A percentile compares a stretch with the other conserved stretches of the same genome.
Conservation (phyloP, 108 stramenopile genomes). For the Thalassiosira profunda region DNA sequence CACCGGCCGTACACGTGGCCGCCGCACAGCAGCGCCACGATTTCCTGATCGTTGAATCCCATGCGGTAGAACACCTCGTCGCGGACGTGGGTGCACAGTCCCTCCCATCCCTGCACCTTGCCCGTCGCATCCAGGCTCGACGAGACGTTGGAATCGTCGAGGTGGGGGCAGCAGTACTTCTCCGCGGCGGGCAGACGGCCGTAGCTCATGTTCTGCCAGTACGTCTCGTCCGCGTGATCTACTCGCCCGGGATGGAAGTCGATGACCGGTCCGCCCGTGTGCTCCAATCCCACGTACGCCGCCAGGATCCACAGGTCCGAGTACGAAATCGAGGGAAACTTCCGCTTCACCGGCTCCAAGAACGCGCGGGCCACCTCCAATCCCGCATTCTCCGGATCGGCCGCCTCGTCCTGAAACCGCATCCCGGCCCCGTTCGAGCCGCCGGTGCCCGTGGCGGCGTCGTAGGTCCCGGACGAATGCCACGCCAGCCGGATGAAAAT, state of each 20-base stretch:
- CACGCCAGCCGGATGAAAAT: constrained; percentile 85
- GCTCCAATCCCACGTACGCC: constrained; percentile 52
- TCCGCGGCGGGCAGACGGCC: constrained; percentile 58
- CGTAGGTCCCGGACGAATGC: constrained; percentile 79
- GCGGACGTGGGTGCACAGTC: constrained; percentile 48
- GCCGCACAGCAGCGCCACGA: constrained; percentile 67
- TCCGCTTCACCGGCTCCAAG: constrained; percentile 71
- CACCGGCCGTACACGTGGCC: constrained; percentile 68
- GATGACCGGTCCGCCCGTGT: constrained; percentile 56
- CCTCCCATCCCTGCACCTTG: constrained; percentile 57
- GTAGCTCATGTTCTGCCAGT: constrained; percentile 46
- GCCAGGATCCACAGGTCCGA: constrained; percentile 81
- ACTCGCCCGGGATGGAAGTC: constrained; percentile 45
- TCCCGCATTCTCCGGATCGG: constrained; percentile 84
- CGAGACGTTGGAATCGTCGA: constrained; percentile 43
- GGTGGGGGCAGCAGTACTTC: constrained; percentile 54
- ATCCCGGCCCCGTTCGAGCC: constrained; percentile 88
- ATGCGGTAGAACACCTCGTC: constrained; percentile 85
- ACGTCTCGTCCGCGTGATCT: constrained; percentile 43
- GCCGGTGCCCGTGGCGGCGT: constrained; percentile 56
- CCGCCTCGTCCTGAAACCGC: constrained; percentile 72
- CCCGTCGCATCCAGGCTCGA: constrained; percentile 49
- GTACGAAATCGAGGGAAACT: constrained; percentile 54
- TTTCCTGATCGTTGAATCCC: constrained; percentile 87
- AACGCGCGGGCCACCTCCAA: constrained; percentile 52